A percentile compares a stretch with the other conserved stretches of the same genome.
phyloP scores from a whole-genome alignment of 2,329 filamentous ascomycete genomes.

The Tolypocladium tropicale region DNA sequence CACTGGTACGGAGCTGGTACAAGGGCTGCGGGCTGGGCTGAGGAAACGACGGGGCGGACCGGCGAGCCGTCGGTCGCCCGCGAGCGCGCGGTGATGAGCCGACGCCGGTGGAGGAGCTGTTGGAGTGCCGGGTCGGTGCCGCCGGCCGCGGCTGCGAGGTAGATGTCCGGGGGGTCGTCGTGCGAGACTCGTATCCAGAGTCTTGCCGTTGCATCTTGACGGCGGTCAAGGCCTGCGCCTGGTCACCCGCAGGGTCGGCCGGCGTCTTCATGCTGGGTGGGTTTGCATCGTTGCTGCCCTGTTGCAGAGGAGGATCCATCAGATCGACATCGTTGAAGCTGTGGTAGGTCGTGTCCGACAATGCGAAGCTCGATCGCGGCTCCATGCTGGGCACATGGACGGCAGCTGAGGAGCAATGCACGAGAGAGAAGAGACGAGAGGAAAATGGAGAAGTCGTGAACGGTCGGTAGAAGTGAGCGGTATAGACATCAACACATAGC shows the following conservation, averaged over 20 bases:
- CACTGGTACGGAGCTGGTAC: slow-evolving; percentile 21
- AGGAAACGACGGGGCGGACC: slow-evolving; percentile 27
- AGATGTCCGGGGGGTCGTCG: slow-evolving; percentile 26
- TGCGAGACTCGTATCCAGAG: slow-evolving; percentile 47
- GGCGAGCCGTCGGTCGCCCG: slow-evolving; percentile 30
- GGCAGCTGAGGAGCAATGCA: neutral
- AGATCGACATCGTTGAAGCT: slow-evolving; percentile 42
- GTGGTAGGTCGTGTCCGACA: slow-evolving; percentile 37
- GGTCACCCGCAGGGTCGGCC: neutral
- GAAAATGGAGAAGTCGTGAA: neutral
- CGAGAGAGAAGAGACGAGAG: neutral
- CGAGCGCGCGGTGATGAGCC: slow-evolving; percentile 18
- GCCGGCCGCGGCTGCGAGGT: slow-evolving; percentile 18
- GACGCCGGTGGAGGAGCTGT: slow-evolving; percentile 14
- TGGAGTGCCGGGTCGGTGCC: slow-evolving; percentile 23
- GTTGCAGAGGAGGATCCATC: slow-evolving; percentile 25
- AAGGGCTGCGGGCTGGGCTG: slow-evolving; percentile 21
- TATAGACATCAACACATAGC: neutral
- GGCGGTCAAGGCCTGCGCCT: slow-evolving; percentile 14
- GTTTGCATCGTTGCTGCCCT: slow-evolving; percentile 3
- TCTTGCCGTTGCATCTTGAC: slow-evolving; percentile 43
- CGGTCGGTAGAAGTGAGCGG: neutral
- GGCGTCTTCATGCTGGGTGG: neutral
- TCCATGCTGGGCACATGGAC: slow-evolving; percentile 3
- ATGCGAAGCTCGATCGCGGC: slow-evolving; percentile 23